These are phyloP conservation scores for Pseudotulostoma volvatum DNA, from an alignment of 495 filamentous ascomycete genomes.

Conservation along the genomic window DNA sequence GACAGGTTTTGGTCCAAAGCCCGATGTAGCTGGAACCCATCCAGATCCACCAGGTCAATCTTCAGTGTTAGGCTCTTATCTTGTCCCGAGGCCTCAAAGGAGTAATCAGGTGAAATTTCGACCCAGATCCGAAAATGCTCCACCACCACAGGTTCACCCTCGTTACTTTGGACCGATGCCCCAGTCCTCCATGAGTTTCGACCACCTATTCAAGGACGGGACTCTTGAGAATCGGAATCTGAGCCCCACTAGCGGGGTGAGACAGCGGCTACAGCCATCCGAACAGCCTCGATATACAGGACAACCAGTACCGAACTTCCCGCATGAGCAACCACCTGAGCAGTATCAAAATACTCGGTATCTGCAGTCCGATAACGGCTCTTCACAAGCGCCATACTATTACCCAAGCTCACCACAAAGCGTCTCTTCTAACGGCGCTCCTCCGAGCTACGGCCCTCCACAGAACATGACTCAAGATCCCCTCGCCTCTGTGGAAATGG, in stretches of 20 bases:
- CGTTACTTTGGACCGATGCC: too few species aligned
- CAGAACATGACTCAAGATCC: neutral
- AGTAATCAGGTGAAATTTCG: too few species aligned
- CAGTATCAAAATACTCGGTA: slow-evolving; percentile 4
- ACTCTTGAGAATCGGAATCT: too few species aligned
- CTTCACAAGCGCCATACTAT: slow-evolving; percentile 18
- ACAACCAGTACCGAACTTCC: slow-evolving; percentile 11
- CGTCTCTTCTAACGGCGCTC: slow-evolving; percentile 21
- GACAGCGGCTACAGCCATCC: slow-evolving; percentile 8
- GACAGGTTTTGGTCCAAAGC: slow-evolving; percentile 51
- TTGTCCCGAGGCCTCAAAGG: too few species aligned
- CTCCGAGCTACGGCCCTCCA: slow-evolving; percentile 7
- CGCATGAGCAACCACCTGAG: slow-evolving; percentile 12
- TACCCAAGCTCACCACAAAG: slow-evolving; percentile 25
- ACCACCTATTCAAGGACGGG: too few species aligned
- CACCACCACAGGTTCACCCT: too few species aligned
- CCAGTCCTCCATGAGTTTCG: too few species aligned
- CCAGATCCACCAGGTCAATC: neutral
- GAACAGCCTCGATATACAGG: slow-evolving; percentile 16
- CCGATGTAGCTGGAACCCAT: neutral
- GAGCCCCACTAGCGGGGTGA: slow-evolving; percentile 2
- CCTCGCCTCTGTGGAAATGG: slow-evolving; percentile 16
- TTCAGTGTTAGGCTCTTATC: slow-evolving; percentile 10
- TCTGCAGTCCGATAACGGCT: slow-evolving; percentile 14
- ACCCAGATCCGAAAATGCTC: too few species aligned